These are phyloP conservation scores for Zygosaccharomyces pseudobailii DNA, from an alignment of 1,139 yeast genomes.

Conservation along the genomic window DNA sequence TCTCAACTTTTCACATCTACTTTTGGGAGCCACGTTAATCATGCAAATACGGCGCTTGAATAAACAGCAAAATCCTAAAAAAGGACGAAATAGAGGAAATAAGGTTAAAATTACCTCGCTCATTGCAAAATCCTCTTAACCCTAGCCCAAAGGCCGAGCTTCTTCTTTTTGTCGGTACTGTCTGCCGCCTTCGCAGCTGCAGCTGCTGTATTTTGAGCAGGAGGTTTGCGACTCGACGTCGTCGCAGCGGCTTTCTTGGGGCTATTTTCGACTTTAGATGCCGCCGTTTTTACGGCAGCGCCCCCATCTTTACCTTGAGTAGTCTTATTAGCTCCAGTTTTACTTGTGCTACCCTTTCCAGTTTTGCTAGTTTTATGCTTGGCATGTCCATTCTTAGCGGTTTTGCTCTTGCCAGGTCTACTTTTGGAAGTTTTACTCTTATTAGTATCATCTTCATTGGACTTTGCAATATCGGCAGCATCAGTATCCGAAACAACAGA, in stretches of 20 bases:
- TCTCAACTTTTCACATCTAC: neutral
- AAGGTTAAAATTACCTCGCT: neutral
- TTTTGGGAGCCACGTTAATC: neutral
- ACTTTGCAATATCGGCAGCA: slow-evolving; percentile 1
- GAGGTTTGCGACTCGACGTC: neutral
- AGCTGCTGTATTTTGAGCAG: slow-evolving; percentile 4
- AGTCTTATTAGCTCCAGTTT: neutral
- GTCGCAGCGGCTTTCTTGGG: slow-evolving; percentile 4
- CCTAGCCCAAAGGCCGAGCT: slow-evolving; percentile 43
- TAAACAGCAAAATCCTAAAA: no score
- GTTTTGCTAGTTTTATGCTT: slow-evolving; percentile 3
- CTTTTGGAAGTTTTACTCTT: neutral
- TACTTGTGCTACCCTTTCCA: neutral
- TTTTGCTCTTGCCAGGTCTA: neutral
- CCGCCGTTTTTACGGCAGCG: slow-evolving; percentile 4
- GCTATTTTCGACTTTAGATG: slow-evolving; percentile 4
- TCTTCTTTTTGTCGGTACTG: slow-evolving; percentile 38
- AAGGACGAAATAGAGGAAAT: no score
- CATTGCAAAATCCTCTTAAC: slow-evolving; percentile 41
- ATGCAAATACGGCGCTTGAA: no score
- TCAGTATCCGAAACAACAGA: neutral
- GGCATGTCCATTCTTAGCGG: neutral
- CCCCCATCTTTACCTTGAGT: neutral
- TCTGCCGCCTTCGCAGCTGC: slow-evolving; percentile 7
- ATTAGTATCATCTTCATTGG: neutral